These are phyloP conservation scores for Volvox reticuliferus DNA, from an alignment of 139 green algal species.

Conservation along the genomic window DNA sequence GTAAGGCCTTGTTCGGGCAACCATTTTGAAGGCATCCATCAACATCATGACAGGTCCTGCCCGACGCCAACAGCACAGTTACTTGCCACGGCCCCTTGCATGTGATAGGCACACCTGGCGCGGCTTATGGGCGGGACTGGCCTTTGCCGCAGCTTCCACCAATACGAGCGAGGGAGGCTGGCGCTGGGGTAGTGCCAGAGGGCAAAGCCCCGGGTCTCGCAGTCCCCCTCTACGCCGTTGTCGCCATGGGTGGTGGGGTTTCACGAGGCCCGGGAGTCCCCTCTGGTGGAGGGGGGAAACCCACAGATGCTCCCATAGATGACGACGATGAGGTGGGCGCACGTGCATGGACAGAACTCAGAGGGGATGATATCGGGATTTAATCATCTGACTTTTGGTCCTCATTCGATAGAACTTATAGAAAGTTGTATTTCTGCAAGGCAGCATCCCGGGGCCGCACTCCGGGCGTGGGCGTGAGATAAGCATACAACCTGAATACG, in stretches of 20 bases:
- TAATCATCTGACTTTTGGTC: no score
- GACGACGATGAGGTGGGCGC: conserved; percentile 36
- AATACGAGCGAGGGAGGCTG: background rate
- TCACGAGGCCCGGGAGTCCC: no score
- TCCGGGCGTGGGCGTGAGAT: no score
- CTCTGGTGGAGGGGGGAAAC: background rate
- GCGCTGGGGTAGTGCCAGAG: background rate
- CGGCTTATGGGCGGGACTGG: background rate
- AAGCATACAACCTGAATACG: no score
- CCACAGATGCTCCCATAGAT: background rate
- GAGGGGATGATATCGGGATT: no score
- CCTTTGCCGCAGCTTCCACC: conserved; percentile 2
- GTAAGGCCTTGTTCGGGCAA: background rate
- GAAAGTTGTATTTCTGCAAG: no score
- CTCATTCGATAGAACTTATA: no score
- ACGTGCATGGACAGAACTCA: no score
- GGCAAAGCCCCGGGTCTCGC: background rate
- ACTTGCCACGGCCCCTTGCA: background rate
- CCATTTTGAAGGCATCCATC: background rate
- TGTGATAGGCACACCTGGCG: background rate
- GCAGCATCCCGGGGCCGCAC: no score
- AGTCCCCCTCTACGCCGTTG: no score
- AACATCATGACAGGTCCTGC: background rate
- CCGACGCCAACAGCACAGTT: no score
- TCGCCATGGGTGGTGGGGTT: no score